Evolutionary conservation across 1,284 basidiomycete species (phyloP).

Genomic region (Malassezia arunalokei): DNA sequence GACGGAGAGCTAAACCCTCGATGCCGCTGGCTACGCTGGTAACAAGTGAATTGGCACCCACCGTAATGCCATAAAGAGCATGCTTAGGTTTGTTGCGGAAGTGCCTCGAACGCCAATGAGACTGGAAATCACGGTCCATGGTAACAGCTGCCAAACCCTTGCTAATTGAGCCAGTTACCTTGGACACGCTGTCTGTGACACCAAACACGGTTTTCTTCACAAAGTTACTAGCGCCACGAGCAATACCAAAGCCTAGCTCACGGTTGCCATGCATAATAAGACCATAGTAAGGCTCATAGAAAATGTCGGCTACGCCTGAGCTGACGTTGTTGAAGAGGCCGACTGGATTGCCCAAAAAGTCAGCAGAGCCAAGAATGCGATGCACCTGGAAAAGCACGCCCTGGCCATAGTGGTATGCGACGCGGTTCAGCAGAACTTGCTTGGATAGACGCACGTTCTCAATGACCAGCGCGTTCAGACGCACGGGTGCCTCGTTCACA

Average conservation of each 20-base stretch:
- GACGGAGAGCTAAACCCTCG: conserved; percentile 90
- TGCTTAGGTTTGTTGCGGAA: conserved; percentile 88
- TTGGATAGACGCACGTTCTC: conserved; percentile 83
- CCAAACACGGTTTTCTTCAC: conserved; percentile 99
- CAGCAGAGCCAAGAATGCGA: conserved; percentile 87
- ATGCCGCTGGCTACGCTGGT: conserved; percentile 88
- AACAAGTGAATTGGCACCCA: conserved; percentile 85
- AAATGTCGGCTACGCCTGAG: conserved; percentile 95
- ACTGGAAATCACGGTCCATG: conserved; percentile 89
- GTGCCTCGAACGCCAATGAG: conserved; percentile 71
- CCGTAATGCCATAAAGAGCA: conserved; percentile 83
- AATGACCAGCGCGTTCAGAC: conserved; percentile 84
- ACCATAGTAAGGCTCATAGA: conserved; percentile 96
- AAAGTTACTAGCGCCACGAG: conserved; percentile 82
- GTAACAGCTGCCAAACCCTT: conserved; percentile 95
- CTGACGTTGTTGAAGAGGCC: conserved; percentile 97
- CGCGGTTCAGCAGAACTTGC: conserved; percentile 70
- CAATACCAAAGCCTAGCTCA: conserved; percentile 92
- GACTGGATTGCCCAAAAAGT: conserved; percentile 72
- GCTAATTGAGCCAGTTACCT: conserved; percentile 90
- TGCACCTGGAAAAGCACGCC: conserved; percentile 89
- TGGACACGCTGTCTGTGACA: conserved; percentile 85
- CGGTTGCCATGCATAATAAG: conserved; percentile 93
- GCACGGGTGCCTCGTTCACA: conserved; percentile 89
- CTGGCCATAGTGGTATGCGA: conserved; percentile 85